Evolutionary conservation across 768 basidiomycete species (phyloP).

Genomic region (Kwoniella europaea): DNA sequence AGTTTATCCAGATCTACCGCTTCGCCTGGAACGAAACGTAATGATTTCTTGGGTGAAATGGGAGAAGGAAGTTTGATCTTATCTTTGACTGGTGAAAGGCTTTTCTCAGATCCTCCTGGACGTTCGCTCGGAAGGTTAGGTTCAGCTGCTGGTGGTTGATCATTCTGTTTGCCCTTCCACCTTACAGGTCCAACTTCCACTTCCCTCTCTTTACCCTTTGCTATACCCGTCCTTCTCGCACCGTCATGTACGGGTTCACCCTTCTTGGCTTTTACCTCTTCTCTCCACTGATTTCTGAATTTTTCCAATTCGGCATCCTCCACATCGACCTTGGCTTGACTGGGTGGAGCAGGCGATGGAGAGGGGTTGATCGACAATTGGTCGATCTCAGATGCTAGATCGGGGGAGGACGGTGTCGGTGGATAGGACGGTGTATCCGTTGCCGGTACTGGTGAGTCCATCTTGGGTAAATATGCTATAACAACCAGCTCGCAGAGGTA

Average conservation of each 20-base stretch:
- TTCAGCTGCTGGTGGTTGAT: not conserved
- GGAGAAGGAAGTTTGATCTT: not conserved
- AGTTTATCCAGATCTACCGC: slow-evolving; percentile 11
- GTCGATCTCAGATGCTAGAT: not conserved
- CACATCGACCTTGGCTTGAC: not conserved
- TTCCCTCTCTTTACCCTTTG: not conserved
- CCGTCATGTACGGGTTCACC: not conserved
- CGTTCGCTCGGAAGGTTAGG: not conserved
- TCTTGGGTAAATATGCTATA: not conserved
- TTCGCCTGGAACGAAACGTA: slow-evolving; percentile 3
- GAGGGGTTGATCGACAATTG: not conserved
- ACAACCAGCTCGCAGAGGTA: not conserved
- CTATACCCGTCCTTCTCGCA: not conserved
- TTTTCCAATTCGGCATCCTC: slow-evolving; percentile 41
- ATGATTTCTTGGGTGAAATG: not conserved
- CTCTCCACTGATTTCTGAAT: slow-evolving; percentile 47
- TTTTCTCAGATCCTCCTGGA: not conserved
- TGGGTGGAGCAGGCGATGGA: not conserved
- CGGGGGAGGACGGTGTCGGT: not conserved
- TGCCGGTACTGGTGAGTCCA: not conserved
- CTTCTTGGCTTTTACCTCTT: slow-evolving; percentile 35
- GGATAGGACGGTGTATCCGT: not conserved
- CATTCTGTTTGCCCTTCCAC: slow-evolving; percentile 15
- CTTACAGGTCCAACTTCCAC: slow-evolving; percentile 19
- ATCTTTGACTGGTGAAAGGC: not conserved